Conservation (phyloP, 1,284 basidiomycete species). For the Irpex sp. region DNA sequence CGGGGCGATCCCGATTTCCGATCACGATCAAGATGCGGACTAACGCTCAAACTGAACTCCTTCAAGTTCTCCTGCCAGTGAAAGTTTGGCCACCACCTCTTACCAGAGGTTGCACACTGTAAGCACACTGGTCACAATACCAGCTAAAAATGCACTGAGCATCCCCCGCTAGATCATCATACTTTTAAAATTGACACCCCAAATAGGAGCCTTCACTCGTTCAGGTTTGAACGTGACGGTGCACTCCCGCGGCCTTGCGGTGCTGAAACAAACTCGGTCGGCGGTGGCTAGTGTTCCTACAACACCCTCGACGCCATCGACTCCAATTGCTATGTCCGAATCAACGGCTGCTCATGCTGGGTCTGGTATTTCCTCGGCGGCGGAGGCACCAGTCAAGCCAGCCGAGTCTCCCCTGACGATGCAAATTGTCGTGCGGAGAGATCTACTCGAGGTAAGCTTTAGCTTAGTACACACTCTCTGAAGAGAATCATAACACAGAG, state of each 20-base stretch:
- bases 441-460: conserved; percentile 36
- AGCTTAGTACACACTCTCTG: conserved; percentile 6
- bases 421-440: conserved; percentile 43
- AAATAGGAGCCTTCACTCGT: neutral
- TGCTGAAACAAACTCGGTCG: neutral
- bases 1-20: too few species aligned
- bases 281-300: neutral
- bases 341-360: neutral
- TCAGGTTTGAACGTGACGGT: neutral
- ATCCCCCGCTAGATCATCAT: neutral
- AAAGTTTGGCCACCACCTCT: too few species aligned
- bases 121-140: neutral
- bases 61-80: too few species aligned
- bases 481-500: neutral
- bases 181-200: neutral
- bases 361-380: neutral
- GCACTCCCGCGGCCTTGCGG: neutral
- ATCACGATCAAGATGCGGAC: too few species aligned
- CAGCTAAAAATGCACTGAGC: neutral
- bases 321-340: neutral
- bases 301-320: neutral
- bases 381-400: neutral
- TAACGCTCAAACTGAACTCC: too few species aligned
- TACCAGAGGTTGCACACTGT: neutral
- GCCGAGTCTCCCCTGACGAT: conserved; percentile 32